These are phyloP conservation scores for Trichosporon ovoides DNA, from an alignment of 1,284 basidiomycete species.

Conservation along the genomic window DNA sequence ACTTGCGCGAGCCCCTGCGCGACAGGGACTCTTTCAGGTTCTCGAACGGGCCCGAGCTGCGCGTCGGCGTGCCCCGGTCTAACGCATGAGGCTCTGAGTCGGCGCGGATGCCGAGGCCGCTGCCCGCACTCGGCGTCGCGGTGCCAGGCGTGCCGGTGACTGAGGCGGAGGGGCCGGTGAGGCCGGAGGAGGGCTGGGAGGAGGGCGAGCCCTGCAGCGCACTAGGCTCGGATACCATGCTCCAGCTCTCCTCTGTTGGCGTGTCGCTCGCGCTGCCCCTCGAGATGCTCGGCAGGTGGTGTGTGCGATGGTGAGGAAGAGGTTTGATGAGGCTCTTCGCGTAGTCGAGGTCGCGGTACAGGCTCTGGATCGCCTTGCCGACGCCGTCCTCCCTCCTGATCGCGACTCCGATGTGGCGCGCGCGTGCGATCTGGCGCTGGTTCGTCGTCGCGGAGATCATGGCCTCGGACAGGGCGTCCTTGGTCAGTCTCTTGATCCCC, in stretches of 20 bases:
- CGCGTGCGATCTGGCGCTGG: conserved; percentile 76
- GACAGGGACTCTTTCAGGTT: not conserved
- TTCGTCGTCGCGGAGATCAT: conserved; percentile 77
- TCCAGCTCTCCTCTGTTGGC: conserved; percentile 20
- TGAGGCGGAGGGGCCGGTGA: too few relatives aligned
- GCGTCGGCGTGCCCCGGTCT: not conserved
- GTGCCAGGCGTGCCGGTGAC: too few relatives aligned
- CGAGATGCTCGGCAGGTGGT: not conserved
- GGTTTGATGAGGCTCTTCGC: conserved; percentile 73
- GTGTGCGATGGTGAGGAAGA: not conserved
- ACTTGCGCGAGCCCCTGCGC: not conserved
- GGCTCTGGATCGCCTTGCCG: conserved; percentile 76
- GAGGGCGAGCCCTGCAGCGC: not conserved
- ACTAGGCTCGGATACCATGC: conserved; percentile 15
- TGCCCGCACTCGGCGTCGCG: too few relatives aligned
- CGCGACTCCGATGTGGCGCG: conserved; percentile 71
- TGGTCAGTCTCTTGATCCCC: conserved; percentile 76
- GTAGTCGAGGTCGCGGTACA: conserved; percentile 88
- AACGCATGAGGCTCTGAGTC: too few relatives aligned
- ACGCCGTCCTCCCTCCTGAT: conserved; percentile 88
- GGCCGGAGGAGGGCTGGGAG: not conserved
- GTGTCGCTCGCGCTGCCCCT: not conserved
- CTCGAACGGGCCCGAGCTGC: not conserved
- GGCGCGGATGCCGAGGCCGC: too few relatives aligned
- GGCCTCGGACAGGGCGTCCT: conserved; percentile 69